Evolutionary conservation across 495 filamentous ascomycete species (phyloP), one percentile per base, ranked within the genome.

Genomic region (Penicillium salamii): DNA sequence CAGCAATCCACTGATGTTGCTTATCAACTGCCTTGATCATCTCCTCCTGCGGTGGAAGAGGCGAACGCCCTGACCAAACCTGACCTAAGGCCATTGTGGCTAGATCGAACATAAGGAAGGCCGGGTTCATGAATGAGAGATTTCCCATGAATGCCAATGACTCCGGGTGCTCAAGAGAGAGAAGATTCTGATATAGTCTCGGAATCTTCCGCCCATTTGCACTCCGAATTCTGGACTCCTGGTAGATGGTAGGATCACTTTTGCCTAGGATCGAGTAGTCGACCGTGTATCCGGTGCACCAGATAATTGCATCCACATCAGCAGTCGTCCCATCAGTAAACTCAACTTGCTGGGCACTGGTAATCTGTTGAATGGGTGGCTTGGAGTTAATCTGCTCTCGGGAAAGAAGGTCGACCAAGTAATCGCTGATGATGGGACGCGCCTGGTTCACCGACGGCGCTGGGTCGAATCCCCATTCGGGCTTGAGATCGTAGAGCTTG

Each of bases 151-250:
- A 31, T 12, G 57, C 64, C 17, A 61, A 45, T 19, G 59, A 65
- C 40, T 66, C 59, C 7, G 68, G 62, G 50, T 70, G 62, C 21
- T 49, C 35, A 8, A 67, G 62, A n/a, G 69, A 68, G 49, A 68
- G 67, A 35, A 75, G 28, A 45, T 69, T 70, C 55, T 67, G 64
- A 51, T 58, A 70, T 41, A 70, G 53, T 28, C 62, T 49, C 7
- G 54, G 36, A 5, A 42, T 54, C 19, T 39, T 19, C 2, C 34
- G 34, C 18, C 34, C 34, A 14, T 37, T 37, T 14, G 34, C 34
- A 18, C 34, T 37, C n/a, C 34, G 14, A 14, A 37, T 17, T 7
- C 18, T 15, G 34, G 34, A 37, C 6, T 15, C 34, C 15, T 15
- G 34, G 34, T 37, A 37, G 34, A 37, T 37, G 17, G 34, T 37